These are phyloP conservation scores for Grammothele lineata DNA, from an alignment of 768 basidiomycete genomes.

Conservation along the genomic window DNA sequence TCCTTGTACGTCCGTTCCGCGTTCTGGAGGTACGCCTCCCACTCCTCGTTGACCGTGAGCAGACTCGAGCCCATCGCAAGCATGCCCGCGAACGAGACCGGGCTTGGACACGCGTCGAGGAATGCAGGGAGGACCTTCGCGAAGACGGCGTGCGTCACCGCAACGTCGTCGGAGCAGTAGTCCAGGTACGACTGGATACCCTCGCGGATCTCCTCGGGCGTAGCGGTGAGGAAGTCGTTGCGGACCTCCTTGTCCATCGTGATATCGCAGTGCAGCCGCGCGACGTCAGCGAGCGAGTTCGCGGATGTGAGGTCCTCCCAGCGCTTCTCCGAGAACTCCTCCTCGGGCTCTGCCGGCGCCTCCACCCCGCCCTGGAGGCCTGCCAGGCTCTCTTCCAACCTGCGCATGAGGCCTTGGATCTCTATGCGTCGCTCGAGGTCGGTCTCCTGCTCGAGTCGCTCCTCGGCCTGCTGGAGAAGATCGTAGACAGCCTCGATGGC, in stretches of 20 bases:
- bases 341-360: slow-evolving; percentile 32
- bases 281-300: slow-evolving; percentile 91
- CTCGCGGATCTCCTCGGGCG: slow-evolving; percentile 59
- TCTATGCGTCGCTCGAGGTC: slow-evolving; percentile 35
- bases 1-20: slow-evolving; percentile 76
- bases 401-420: slow-evolving; percentile 34
- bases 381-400: slow-evolving; percentile 39
- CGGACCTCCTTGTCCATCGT: slow-evolving; percentile 74
- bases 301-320: slow-evolving; percentile 95
- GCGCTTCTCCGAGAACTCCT: slow-evolving; percentile 45
- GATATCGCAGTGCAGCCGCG: slow-evolving; percentile 82
- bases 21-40: slow-evolving; percentile 76
- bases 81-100: slow-evolving; percentile 89
- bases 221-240: slow-evolving; percentile 67
- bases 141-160: slow-evolving; percentile 81
- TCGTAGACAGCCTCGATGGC: slow-evolving; percentile 59
- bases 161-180: slow-evolving; percentile 86
- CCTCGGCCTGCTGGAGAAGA: slow-evolving; percentile 40
- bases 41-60: slow-evolving; percentile 83
- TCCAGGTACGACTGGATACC: slow-evolving; percentile 69
- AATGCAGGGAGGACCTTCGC: slow-evolving; percentile 75
- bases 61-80: slow-evolving; percentile 91
- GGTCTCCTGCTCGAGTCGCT: slow-evolving; percentile 33
- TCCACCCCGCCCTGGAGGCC: slow-evolving; percentile 36
- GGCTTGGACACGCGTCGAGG: slow-evolving; percentile 79